Percentiles rank a stretch among this genome's conserved stretches.
Evolutionary conservation across 306 rosid species (phyloP).

Genomic region (Quercus alba): DNA sequence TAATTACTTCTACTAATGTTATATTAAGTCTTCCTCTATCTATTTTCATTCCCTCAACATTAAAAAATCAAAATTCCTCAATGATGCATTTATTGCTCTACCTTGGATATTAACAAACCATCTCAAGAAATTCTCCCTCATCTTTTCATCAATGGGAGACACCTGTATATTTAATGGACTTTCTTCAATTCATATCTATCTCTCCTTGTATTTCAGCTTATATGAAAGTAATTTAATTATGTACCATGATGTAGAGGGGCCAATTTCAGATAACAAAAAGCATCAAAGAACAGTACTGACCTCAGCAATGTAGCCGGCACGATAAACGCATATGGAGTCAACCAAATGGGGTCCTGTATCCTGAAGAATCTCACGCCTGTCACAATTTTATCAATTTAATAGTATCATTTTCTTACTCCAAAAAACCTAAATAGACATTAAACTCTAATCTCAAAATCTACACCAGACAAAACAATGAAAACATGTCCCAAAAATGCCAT

Average conservation of each 20-base stretch:
- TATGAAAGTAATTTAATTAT: not conserved
- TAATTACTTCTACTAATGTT: too few relatives aligned
- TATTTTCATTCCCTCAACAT: too few relatives aligned
- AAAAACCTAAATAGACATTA: conserved; percentile 2
- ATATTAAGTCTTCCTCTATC: too few relatives aligned
- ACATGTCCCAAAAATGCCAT: conserved; percentile 16
- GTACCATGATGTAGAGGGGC: not conserved
- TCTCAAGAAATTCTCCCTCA: too few relatives aligned
- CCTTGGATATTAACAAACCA: too few relatives aligned
- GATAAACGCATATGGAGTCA: conserved; percentile 72
- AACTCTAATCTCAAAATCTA: conserved; percentile 16
- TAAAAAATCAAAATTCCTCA: too few relatives aligned
- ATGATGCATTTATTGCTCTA: too few relatives aligned
- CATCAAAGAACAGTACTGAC: conserved; percentile 28
- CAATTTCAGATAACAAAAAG: not conserved
- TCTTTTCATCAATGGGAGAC: too few relatives aligned
- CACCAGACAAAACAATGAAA: conserved; percentile 2
- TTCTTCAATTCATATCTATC: too few relatives aligned
- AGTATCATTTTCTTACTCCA: conserved; percentile 20
- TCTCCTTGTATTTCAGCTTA: too few relatives aligned
- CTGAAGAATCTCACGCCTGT: conserved; percentile 84
- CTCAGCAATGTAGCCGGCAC: conserved; percentile 89
- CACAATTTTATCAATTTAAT: conserved; percentile 23
- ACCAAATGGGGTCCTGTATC: conserved; percentile 70
- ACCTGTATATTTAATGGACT: too few relatives aligned